A percentile compares a stretch with the other conserved stretches of the same genome.
Conservation (phyloP, 176 grass and related monocot species). For the Aegilops tauschii region DNA sequence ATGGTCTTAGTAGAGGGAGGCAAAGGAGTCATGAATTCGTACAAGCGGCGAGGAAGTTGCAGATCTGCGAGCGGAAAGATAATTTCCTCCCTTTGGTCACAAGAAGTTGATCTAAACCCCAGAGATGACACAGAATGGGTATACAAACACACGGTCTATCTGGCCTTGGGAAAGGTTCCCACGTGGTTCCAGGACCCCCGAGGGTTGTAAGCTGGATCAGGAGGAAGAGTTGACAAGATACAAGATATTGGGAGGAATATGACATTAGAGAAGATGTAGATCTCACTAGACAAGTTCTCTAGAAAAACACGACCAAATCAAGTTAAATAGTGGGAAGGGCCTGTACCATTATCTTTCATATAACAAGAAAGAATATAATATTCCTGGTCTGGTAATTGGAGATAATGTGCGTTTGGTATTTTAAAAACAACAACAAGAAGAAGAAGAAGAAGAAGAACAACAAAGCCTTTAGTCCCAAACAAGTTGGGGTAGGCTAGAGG, state of each 20-base stretch:
- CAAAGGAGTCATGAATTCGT: not conserved
- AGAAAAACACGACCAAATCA: not conserved
- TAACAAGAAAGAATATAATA: not conserved
- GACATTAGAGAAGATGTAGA: not conserved
- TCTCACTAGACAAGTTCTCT: not conserved
- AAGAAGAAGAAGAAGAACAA: no score
- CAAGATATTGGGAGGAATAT: not conserved
- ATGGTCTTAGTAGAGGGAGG: not conserved
- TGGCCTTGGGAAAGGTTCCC: not conserved
- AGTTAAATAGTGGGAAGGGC: not conserved
- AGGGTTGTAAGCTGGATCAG: not conserved
- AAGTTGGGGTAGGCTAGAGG: no score
- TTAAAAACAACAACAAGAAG: not conserved
- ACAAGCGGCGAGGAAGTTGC: not conserved
- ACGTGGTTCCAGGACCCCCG: not conserved
- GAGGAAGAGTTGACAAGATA: not conserved
- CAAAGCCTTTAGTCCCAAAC: no score
- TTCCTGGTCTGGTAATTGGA: not conserved
- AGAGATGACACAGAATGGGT: not conserved
- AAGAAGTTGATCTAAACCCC: not conserved
- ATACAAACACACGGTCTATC: not conserved
- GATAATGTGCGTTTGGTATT: slow-evolving; percentile 15
- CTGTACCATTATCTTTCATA: slow-evolving; percentile 8
- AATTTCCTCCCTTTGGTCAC: not conserved
- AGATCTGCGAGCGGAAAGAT: not conserved